Base-by-base conservation (phyloP, 2,329 filamentous ascomycete genomes). In the Colletotrichum tropicicola region DNA sequence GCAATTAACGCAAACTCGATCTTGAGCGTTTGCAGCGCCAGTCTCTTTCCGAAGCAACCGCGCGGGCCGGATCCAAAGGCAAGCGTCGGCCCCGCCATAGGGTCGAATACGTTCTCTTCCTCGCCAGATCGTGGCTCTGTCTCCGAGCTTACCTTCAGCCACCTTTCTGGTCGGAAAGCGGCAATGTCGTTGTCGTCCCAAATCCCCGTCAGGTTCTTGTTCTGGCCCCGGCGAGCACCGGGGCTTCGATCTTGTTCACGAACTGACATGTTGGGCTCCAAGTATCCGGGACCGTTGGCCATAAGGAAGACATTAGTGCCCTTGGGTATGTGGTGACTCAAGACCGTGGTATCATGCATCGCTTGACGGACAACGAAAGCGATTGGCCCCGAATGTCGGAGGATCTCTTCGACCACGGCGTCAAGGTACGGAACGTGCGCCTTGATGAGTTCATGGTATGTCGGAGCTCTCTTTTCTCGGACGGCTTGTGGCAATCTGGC, bases 11-110 rank as follows among this genome's bases (percentile, higher is more conserved):
- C 75, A 21, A 78, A 70, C 44, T 75, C 63, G 15, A 77, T 73
- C 32, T 72, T 71, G 63, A 81, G 45, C 65, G 77, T 70, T 44
- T 78, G 30, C 39, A 77, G 71, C 0, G 75, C 79, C 60, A 81
- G 63, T 60, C 68, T 73, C 59, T 72, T 73, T 0, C 79, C 79
- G 49, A 74, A 81, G 56, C 79, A 82, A 3, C 74, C 74, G 4
- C 79, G 66, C 6, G 73, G 71, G 0, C 79, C 79, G 5, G 72
- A 39, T 0, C 77, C 75, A 66, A 81, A 82, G 0, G 73, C 68
- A 37, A 79, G 66, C 6, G 57, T 70, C 0, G 77, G 79, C 0
- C 78, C 78, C 1, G 78, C 75, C 43, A 70, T 61, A 0, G 72
- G 53, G 45, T 77, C 73, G 32, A 77, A 79, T 5, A 68, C 68